Evolutionary conservation across 441 rosid species (phyloP), one percentile per base, ranked within the genome.

Genomic region (Gossypium gossypioides): DNA sequence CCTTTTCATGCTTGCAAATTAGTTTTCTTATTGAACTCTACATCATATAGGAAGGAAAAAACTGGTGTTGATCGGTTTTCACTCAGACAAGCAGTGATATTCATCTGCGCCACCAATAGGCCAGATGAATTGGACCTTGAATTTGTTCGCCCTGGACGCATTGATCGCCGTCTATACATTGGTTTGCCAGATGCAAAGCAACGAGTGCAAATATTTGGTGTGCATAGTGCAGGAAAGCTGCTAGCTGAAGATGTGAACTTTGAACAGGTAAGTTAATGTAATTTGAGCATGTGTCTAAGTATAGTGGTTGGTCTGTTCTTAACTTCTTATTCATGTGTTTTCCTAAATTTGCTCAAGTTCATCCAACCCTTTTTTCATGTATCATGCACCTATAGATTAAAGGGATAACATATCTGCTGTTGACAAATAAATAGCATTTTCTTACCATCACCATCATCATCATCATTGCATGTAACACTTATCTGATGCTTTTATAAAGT

Each of bases 31-130:
- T 62, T 61, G 72, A 50, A 37, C 40, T 54, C 32, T 21, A 71
- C 63, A 25, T 82, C 54, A 18, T 64, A 50, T 76, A 94, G 99
- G 83, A 91, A 92, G 89, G 97, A 89, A 58, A 92, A 84, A 84
- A 89, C 88, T n/a, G 99, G 98, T 4, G 79, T 89, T 3, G 96
- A 94, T 81, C 91, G 96, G 58, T 94, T 89, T 87, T 91, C 99
- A 15, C 86, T 89, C 67, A 84, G 89, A 76, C 99, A 94, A 86
- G 96, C 99, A 81, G 97, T 94, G 80, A 94, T 94, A 84, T 94
- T 94, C 87, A 88, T 94, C 60, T 94, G 99, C 80, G 99, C 99
- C 34, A 94, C 99, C 76, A 94, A 92, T 84, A 89, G 97, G 75
- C 97, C 97, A 69, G 96, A 94, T 81, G 99, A 92, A 78, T 82